Conservation (phyloP, 208 protist genomes). For the Zelonia costaricensis region DNA sequence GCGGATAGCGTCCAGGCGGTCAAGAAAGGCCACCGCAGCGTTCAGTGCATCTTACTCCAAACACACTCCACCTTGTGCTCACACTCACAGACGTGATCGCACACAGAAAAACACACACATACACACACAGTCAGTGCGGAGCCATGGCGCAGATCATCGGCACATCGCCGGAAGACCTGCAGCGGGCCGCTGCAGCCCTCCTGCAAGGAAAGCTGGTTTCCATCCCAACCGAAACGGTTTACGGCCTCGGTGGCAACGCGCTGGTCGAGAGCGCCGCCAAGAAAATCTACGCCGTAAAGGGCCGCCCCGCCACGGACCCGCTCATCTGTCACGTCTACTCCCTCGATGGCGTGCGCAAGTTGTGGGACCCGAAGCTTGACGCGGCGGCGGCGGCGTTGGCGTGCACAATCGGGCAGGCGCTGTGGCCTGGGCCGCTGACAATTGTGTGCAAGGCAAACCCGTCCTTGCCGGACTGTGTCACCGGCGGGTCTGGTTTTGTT, state of each 20-base stretch:
- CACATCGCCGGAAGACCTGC: constrained; percentile 41
- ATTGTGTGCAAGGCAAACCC: constrained; percentile 79
- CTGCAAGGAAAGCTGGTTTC: constrained; percentile 86
- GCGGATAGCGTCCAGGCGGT: too few species aligned
- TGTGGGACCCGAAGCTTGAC: constrained; percentile 66
- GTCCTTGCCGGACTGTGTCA: constrained; percentile 73
- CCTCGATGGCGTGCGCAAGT: constrained; percentile 51
- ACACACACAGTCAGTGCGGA: background rate
- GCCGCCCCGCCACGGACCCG: constrained; percentile 94
- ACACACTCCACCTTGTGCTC: too few species aligned
- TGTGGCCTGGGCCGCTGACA: constrained; percentile 95
- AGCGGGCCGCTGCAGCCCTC: constrained; percentile 50
- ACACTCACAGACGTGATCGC: too few species aligned
- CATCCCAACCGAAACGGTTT: constrained; percentile 99
- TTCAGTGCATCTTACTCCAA: too few species aligned
- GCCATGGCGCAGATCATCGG: constrained; percentile 58
- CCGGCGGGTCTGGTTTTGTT: constrained; percentile 86
- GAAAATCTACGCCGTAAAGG: constrained; percentile 96
- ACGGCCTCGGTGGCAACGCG: constrained; percentile 97
- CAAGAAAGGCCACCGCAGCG: too few species aligned
- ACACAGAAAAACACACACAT: too few species aligned
- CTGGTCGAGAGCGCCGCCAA: constrained; percentile 76
- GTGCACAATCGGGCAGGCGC: constrained; percentile 46
- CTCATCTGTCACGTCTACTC: constrained; percentile 95
- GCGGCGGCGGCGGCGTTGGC: constrained; percentile 53